Evolutionary conservation across 2,329 filamentous ascomycete genomes (phyloP), one percentile per base, ranked within the genome.

Genomic region (Tolypocladium amazonense): DNA sequence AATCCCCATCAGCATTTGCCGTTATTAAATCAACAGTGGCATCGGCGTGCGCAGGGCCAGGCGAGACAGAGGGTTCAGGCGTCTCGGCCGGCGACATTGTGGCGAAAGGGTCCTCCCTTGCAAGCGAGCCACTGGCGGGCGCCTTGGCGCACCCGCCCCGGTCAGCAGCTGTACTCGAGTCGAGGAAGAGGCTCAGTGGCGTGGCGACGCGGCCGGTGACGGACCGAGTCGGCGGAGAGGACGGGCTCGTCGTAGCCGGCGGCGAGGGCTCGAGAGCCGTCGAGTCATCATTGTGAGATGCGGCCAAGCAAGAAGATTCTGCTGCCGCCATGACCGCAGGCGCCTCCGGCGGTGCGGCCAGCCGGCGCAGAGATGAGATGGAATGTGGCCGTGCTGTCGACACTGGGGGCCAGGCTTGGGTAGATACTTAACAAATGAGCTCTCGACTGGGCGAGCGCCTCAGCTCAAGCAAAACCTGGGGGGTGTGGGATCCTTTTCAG

Each of bases 191-290:
- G n/a, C 61, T 59, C 6, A 66, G 50, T 2, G 65, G 65, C 20
- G 65, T 65, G 56, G 61, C 64, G 50, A 61, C 64, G 45, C 65
- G 63, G 25, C 65, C 58, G 38, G 59, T 58, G 56, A 66, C 60
- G n/a, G 62, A 56, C 23, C 59, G 62, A 23, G 33, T 9, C 7
- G 59, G 56, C 30, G 57, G 59, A 38, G 60, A 56, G 15, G 59
- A 56, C 38, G 62, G 60, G 27, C 58, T 61, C 25, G 50, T 55
- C 4, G 58, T 59, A 14, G 57, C 57, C 37, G 60, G 57, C 39
- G 61, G 59, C 50, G 59, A 58, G 50, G 55, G 37, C 25, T 57
- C 54, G 30, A 56, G 37, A 11, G 47, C 33, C n/a, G 60, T 23
- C 38, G 50, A 52, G 56, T 39, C 59, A 33, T 56, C 39, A 25